These are phyloP conservation scores for Carex kokanica DNA, from an alignment of 176 grass and related monocot species.

Conservation along the genomic window DNA sequence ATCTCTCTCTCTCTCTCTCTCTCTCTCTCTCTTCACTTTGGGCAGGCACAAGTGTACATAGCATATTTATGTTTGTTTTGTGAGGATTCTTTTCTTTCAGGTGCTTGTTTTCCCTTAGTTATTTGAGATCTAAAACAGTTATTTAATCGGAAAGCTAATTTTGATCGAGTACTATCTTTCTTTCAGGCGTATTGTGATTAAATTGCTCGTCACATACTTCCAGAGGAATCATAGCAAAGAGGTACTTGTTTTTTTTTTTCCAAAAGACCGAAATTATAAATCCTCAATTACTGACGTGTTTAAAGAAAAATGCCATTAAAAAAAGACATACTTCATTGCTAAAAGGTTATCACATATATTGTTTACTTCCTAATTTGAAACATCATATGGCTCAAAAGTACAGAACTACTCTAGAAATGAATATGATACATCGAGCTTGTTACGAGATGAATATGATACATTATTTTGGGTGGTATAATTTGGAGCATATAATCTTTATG, in stretches of 20 bases:
- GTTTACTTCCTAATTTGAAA: neutral
- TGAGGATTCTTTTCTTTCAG: neutral
- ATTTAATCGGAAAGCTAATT: neutral
- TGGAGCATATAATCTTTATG: neutral
- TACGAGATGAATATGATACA: neutral
- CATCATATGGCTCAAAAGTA: neutral
- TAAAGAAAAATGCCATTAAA: neutral
- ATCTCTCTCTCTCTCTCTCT: slow-evolving; percentile 21
- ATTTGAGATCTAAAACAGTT: neutral
- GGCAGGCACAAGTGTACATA: neutral
- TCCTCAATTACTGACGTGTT: neutral
- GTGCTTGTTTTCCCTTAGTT: neutral
- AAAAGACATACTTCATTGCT: neutral
- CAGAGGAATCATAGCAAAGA: slow-evolving; percentile 94
- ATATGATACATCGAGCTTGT: neutral
- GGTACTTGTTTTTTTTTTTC: slow-evolving; percentile 40
- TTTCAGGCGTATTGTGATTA: slow-evolving; percentile 86
- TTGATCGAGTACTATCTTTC: neutral
- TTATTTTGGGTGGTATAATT: neutral
- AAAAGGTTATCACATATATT: neutral
- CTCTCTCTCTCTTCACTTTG: neutral
- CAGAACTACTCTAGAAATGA: neutral
- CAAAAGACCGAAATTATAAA: neutral
- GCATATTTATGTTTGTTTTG: neutral
- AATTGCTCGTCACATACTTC: slow-evolving; percentile 90